Evolutionary conservation across 1,284 basidiomycete genomes (phyloP).

Genomic region (Caloboletus inedulis): DNA sequence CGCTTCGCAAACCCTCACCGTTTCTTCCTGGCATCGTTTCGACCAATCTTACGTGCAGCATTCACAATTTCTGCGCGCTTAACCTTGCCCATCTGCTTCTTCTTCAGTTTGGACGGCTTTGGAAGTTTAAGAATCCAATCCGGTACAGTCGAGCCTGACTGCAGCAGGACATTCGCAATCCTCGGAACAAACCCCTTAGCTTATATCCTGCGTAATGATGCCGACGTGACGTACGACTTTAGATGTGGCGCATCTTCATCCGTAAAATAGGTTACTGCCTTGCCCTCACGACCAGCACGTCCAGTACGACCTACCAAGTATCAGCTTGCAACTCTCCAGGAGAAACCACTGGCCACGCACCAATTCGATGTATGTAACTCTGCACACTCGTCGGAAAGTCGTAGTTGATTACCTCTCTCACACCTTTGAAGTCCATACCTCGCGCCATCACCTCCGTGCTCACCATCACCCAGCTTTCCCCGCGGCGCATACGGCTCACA

Average conservation of each 20-base stretch:
- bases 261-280: slow-evolving; percentile 94
- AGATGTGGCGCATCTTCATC: slow-evolving; percentile 90
- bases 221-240: slow-evolving; percentile 65
- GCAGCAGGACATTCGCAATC: slow-evolving; percentile 91
- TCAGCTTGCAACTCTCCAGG: not conserved
- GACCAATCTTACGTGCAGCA: slow-evolving; percentile 68
- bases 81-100: slow-evolving; percentile 79
- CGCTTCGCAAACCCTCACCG: slow-evolving; percentile 41
- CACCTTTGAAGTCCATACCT: slow-evolving; percentile 97
- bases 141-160: slow-evolving; percentile 85
- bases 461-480: slow-evolving; percentile 89
- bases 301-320: slow-evolving; percentile 78
- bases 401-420: slow-evolving; percentile 94
- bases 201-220: slow-evolving; percentile 7
- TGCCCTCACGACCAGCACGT: slow-evolving; percentile 86
- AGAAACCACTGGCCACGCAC: slow-evolving; percentile 36
- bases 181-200: slow-evolving; percentile 39
- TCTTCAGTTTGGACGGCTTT: slow-evolving; percentile 87
- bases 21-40: slow-evolving; percentile 70
- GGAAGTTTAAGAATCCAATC: slow-evolving; percentile 88
- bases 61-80: slow-evolving; percentile 78
- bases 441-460: slow-evolving; percentile 95
- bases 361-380: slow-evolving; percentile 94
- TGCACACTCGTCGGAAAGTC: slow-evolving; percentile 94
- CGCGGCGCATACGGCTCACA: slow-evolving; percentile 80